Percentiles rank a stretch among this genome's conserved stretches.
Conservation (phyloP, 1,139 yeast genomes). For the Lodderomyces oxycetoniae region DNA sequence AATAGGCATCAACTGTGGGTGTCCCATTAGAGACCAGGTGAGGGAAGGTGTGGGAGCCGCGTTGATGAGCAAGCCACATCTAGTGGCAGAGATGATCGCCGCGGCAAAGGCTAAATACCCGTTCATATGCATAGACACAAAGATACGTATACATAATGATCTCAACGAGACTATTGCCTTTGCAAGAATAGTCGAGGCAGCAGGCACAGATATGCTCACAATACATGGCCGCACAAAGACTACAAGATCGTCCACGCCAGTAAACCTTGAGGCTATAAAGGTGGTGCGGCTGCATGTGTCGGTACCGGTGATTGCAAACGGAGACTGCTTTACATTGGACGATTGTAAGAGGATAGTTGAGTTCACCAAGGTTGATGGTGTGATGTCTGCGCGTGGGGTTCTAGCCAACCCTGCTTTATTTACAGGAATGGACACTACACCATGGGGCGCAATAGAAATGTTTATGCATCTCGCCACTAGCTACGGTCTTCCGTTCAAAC, state of each 20-base stretch:
- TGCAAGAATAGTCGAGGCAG: conserved; percentile 68
- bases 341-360: conserved; percentile 62
- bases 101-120: conserved; percentile 78
- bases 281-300: conserved; percentile 52
- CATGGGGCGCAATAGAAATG: conserved; percentile 86
- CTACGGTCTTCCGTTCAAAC: conserved; percentile 78
- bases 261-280: conserved; percentile 75
- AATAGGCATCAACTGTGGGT: conserved; percentile 92
- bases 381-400: conserved; percentile 93
- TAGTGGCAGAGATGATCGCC: conserved; percentile 77
- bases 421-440: conserved; percentile 65
- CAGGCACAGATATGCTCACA: conserved; percentile 91
- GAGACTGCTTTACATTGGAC: conserved; percentile 72
- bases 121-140: conserved; percentile 76
- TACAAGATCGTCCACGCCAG: conserved; percentile 82
- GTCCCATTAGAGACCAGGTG: conserved; percentile 93
- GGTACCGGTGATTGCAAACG: conserved; percentile 91
- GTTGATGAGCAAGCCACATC: conserved; percentile 75
- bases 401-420: conserved; percentile 84
- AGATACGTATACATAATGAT: conserved; percentile 82
- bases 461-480: conserved; percentile 76
- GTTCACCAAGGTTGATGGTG: conserved; percentile 78
- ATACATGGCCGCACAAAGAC: conserved; percentile 89
- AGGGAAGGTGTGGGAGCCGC: conserved; percentile 98
- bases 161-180: conserved; percentile 66